phyloP scores from a whole-genome alignment of 306 rosid genomes.

The Gynostemma pentaphyllum region DNA sequence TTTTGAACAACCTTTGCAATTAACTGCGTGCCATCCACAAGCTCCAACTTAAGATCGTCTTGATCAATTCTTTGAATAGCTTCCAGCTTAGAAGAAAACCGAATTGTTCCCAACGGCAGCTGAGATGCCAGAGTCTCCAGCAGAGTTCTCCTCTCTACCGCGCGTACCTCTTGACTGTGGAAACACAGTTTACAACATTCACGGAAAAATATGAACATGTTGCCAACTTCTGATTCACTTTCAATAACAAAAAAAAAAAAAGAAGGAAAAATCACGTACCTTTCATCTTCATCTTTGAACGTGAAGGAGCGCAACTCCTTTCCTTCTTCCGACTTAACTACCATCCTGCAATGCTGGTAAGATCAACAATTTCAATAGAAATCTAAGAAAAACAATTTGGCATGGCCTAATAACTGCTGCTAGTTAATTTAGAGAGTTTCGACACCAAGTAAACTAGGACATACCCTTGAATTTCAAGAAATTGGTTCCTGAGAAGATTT shows the following conservation, averaged over 20 bases:
- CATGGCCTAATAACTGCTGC: not conserved
- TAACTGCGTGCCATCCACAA: constrained; percentile 54
- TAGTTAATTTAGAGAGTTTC: not conserved
- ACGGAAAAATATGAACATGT: not conserved
- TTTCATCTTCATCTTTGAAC: constrained; percentile 72
- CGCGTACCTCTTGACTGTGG: constrained; percentile 85
- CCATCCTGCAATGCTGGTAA: constrained; percentile 80
- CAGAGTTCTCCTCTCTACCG: constrained; percentile 75
- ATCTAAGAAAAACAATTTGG: not conserved
- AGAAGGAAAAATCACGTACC: constrained; percentile 16
- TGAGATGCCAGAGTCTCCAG: constrained; percentile 67
- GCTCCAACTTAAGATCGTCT: constrained; percentile 47
- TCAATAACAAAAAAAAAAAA: not conserved
- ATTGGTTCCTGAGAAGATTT: constrained; percentile 54
- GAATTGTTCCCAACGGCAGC: constrained; percentile 40
- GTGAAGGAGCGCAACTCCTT: constrained; percentile 65
- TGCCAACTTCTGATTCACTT: not conserved
- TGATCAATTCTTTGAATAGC: constrained; percentile 32
- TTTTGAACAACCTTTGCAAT: constrained; percentile 44
- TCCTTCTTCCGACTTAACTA: constrained; percentile 61
- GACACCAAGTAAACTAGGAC: not conserved
- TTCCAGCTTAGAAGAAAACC: constrained; percentile 56
- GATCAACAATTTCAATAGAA: constrained; percentile 33
- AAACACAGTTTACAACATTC: not conserved
- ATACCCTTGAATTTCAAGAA: constrained; percentile 78